Percentiles rank a stretch among this genome's conserved stretches.
These are phyloP conservation scores for Pigoraptor vietnamica DNA, from an alignment of 78 protist genomes.

Conservation along the genomic window DNA sequence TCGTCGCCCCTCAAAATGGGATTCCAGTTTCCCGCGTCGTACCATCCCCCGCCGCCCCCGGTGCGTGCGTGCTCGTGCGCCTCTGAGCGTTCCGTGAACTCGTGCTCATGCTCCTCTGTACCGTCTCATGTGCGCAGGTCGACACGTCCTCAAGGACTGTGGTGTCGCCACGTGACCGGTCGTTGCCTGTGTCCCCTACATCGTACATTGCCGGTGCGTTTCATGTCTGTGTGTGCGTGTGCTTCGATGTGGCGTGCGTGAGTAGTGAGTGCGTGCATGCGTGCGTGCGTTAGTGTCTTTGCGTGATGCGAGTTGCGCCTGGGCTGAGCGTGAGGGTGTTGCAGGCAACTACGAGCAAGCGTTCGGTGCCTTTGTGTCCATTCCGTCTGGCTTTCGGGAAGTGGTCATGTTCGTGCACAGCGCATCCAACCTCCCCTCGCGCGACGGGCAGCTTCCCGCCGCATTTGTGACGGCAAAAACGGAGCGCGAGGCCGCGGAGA, in stretches of 20 bases:
- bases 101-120: neutral
- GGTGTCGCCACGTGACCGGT: neutral
- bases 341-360: neutral
- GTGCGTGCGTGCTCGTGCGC: neutral
- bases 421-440: neutral
- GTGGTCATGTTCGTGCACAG: neutral
- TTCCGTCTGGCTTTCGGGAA: neutral
- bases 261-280: neutral
- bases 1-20: neutral
- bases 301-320: neutral
- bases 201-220: neutral
- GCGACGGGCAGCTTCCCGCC: neutral
- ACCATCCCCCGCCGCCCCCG: neutral
- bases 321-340: neutral
- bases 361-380: neutral
- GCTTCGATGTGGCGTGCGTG: neutral
- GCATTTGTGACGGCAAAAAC: constrained; percentile 1
- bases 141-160: neutral
- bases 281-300: neutral
- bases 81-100: neutral
- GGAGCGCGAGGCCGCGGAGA: neutral
- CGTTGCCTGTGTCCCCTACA: neutral
- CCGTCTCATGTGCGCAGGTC: neutral
- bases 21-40: neutral
- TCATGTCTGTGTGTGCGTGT: no score